phyloP scores from a whole-genome alignment of 2,329 filamentous ascomycete species.

The Didymella pinodella region DNA sequence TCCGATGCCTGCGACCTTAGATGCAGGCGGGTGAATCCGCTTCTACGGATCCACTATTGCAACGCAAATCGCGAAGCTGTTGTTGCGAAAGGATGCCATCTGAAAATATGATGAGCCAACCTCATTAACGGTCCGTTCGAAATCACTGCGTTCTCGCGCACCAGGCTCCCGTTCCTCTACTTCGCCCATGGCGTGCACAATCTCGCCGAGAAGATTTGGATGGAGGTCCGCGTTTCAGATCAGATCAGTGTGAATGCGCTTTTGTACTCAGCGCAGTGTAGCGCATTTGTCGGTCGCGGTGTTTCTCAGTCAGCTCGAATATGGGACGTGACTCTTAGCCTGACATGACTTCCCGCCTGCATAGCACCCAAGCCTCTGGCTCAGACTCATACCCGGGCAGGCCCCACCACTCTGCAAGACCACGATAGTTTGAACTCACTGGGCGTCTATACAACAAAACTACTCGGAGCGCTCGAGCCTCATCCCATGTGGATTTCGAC shows the following conservation, averaged over 20 bases:
- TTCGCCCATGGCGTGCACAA: background rate
- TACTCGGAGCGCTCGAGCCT: background rate
- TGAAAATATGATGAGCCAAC: background rate
- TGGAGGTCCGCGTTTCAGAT: conserved; percentile 16
- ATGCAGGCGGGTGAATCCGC: background rate
- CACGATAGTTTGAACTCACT: background rate
- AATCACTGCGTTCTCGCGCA: background rate
- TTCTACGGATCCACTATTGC: background rate
- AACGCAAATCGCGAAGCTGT: background rate
- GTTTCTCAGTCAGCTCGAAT: background rate
- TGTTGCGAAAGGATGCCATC: too few species aligned
- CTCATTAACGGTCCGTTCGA: too few species aligned
- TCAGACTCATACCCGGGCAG: background rate
- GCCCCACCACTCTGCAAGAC: background rate
- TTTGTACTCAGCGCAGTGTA: background rate
- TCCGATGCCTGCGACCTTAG: background rate
- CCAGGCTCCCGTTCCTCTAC: too few species aligned
- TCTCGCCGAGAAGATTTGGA: background rate
- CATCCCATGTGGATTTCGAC: background rate
- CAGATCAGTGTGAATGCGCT: background rate
- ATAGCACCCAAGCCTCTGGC: background rate
- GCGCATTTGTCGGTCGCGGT: background rate
- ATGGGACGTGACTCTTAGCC: background rate
- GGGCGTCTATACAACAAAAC: background rate
- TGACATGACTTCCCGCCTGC: conserved; percentile 5